Base-by-base conservation (phyloP, 2,329 filamentous ascomycete species). In the Herpotrichia juniperi region DNA sequence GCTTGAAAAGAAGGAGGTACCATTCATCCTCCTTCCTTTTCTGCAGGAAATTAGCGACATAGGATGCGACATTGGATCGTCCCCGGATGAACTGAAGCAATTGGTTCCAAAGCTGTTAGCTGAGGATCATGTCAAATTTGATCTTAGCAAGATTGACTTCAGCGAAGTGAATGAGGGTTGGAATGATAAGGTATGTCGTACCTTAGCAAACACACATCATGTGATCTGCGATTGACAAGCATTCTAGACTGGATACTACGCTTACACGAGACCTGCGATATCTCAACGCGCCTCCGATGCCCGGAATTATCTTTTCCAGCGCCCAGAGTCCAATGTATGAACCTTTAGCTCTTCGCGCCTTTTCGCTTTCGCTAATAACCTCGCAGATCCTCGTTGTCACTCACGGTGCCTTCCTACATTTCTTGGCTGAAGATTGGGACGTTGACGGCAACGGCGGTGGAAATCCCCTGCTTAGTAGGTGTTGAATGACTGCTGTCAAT, bases 321-420 rank as follows among this genome's bases (percentile, higher is more conserved):
- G 69, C 3, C 46, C 63, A 8, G 69, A 72, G 48, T 11, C 12
- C 46, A 22, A 26, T 25, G 31, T 39, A n/a, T 14, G 34, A 30
- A 17, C 37, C n/a, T 37, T 6, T n/a, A 35, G 6, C 32, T n/a
- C 8, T 6, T n/a, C 7, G 8, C 12, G 6, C 32, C 16, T 6
- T 35, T 35, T n/a, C 14, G 7, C 32, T 35, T 35, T n/a, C 14
- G 7, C 32, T 35, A n/a, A n/a, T n/a, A 8, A 35, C 8, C 14
- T 19, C 8, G 12, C 17, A 93, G 61, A 83, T 96, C 24, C 85
- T 88, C 0, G 80, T 92, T 1, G 90, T 96, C 7, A 88, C 90
- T 2, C 92, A 96, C 64, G 92, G 92, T 1, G 90, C 89, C 1
- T 89, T 93, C 62, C 70, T 96, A 63, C 92, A 96, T 71, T 96